These are phyloP conservation scores for Albatrellus ellisii DNA, from an alignment of 768 basidiomycete species.

Conservation along the genomic window DNA sequence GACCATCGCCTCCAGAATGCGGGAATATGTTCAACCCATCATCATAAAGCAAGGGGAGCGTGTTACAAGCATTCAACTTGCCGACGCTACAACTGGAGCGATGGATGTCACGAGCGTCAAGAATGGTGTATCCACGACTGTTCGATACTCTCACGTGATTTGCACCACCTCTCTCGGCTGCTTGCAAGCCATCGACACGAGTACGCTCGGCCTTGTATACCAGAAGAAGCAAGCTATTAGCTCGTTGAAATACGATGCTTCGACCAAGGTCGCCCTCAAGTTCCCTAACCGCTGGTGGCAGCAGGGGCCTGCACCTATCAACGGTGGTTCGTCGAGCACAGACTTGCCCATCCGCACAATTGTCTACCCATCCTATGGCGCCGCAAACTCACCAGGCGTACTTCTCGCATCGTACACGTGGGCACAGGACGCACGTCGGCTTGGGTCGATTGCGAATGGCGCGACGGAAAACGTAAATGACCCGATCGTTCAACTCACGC, in stretches of 20 bases:
- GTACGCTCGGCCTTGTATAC: conserved; percentile 8
- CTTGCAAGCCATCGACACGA: conserved; percentile 23
- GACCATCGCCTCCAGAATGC: background rate
- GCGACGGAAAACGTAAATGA: conserved; percentile 8
- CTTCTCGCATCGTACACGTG: conserved; percentile 18
- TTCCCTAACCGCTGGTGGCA: conserved; percentile 34
- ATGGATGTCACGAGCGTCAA: too few relatives aligned
- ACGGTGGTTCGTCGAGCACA: conserved; percentile 23
- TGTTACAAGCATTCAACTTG: background rate
- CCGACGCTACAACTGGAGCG: too few relatives aligned
- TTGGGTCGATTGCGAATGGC: conserved; percentile 18
- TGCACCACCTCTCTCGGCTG: conserved; percentile 26
- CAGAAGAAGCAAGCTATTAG: conserved; percentile 23
- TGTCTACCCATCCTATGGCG: conserved; percentile 29
- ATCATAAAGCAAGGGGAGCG: background rate
- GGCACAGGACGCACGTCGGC: conserved; percentile 20
- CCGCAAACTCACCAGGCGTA: conserved; percentile 2
- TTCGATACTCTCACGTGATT: conserved; percentile 28
- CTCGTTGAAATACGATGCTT: conserved; percentile 22
- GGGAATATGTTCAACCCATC: background rate
- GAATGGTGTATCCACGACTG: too few relatives aligned
- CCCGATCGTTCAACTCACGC: background rate
- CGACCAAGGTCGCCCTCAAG: conserved; percentile 30
- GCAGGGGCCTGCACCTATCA: conserved; percentile 5
- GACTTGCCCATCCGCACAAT: conserved; percentile 21